These are phyloP conservation scores for Fusarium equiseti DNA, from an alignment of 2,329 filamentous ascomycete genomes.

Conservation along the genomic window DNA sequence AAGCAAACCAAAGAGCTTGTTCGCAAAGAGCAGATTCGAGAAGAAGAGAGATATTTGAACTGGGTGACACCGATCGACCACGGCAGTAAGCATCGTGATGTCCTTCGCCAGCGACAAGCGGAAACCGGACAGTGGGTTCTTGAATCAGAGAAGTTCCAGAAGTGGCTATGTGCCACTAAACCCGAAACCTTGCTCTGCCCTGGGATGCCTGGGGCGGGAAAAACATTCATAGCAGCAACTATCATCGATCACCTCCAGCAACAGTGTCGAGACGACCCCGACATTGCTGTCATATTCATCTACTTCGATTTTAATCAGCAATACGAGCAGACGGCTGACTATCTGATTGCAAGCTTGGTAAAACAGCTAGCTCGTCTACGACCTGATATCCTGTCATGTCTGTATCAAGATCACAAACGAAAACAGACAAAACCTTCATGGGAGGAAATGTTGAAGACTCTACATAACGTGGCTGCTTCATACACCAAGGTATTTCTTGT, in stretches of 20 bases:
- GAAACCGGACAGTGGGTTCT: not conserved
- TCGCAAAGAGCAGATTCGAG: not conserved
- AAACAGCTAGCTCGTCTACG: not conserved
- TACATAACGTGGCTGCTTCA: fast-evolving
- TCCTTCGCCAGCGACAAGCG: not conserved
- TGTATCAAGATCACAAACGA: not conserved
- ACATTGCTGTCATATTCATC: not conserved
- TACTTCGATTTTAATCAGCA: not conserved
- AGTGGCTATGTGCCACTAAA: not conserved
- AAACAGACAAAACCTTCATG: not conserved
- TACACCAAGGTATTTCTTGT: not conserved
- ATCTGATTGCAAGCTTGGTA: not conserved
- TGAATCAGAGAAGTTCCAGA: not conserved
- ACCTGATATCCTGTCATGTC: not conserved
- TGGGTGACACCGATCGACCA: slow-evolving; percentile 6
- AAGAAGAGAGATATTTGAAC: not conserved
- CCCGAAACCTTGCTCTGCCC: not conserved
- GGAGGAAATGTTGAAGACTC: not conserved
- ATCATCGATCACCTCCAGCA: not conserved
- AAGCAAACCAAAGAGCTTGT: not conserved
- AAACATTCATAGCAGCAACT: slow-evolving; percentile 4
- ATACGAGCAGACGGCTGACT: not conserved
- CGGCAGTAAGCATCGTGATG: not conserved
- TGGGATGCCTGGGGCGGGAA: slow-evolving; percentile 8
- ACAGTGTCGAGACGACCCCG: fast-evolving